Evolutionary conservation across 345 rosid species (phyloP), one percentile per base, ranked within the genome.

Genomic region (Sisymbrium altissimum): DNA sequence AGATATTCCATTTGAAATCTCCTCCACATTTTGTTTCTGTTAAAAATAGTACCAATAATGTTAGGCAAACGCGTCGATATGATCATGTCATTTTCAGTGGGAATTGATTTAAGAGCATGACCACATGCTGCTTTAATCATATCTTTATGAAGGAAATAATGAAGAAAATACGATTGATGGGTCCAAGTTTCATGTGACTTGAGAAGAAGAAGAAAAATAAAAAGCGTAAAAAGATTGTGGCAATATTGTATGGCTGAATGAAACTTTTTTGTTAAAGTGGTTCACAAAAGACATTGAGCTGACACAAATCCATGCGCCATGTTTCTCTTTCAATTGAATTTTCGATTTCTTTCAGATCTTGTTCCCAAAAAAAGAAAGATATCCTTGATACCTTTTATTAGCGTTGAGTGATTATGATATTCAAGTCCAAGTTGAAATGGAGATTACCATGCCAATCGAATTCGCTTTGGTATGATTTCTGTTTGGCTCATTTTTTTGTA

Each of bases 21-120:
- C 13, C 39, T 46, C 43, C 17, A 48, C n/a, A 27, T 32, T 21
- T 48, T 58, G 33, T 67, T 67, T 43, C 33, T 41, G 3, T 23
- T 40, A 49, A 54, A 69, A 45, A 23, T 35, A 63, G 71, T 64
- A 70, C 43, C 59, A 76, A 76, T 76, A 69, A 76, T 76, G 75
- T 63, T 13, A 63, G 50, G 60, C 71, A 76, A n/a, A 29, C 12
- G 35, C 21, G 75, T 19, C 41, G 71, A 54, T 62, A 77, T 57
- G 9, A 77, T n/a, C n/a, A n/a, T 77, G 76, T 71, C 76, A 64
- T 71, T 77, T 71, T 77, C 76, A 77, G 76, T 65, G 67, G 76
- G 67, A 71, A 48, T 36, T 71, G 66, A 70, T 69, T 17, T 58
- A 48, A 74, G 72, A 74, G 73, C 53, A 74, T 74, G 67, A 13